Percentiles rank a stretch among this genome's conserved stretches.
These are phyloP conservation scores for Grosmannia clavigera DNA, from an alignment of 2,329 filamentous ascomycete species.

Conservation along the genomic window DNA sequence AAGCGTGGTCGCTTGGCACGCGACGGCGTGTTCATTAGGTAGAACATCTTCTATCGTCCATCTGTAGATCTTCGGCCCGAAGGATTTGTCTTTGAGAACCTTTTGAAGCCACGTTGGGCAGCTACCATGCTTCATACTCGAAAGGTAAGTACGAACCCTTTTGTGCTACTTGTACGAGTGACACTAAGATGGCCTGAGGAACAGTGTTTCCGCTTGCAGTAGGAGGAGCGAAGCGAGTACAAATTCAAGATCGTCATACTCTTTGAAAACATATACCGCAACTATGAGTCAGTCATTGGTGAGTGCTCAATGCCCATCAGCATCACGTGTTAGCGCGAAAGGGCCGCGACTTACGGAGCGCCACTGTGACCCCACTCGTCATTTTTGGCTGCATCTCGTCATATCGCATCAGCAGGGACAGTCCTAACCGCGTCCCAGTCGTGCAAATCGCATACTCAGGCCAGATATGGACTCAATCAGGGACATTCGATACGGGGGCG, in stretches of 20 bases:
- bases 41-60: conserved; percentile 6
- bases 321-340: not conserved
- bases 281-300: too few species aligned
- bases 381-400: not conserved
- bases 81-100: conserved; percentile 1
- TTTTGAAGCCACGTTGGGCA: conserved; percentile 7
- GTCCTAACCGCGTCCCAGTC: not conserved
- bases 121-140: not conserved
- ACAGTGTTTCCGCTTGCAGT: too few species aligned
- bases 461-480: not conserved
- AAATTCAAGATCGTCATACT: too few species aligned
- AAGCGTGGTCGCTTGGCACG: too few species aligned
- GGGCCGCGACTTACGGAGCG: not conserved
- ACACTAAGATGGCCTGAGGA: too few species aligned
- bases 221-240: too few species aligned
- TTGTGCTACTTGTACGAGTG: not conserved
- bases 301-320: too few species aligned
- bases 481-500: not conserved
- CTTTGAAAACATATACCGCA: too few species aligned
- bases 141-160: not conserved
- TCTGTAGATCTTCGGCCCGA: conserved; percentile 7
- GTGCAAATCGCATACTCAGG: not conserved
- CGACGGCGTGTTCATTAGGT: not conserved
- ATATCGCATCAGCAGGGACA: not conserved
- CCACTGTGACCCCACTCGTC: not conserved